Conservation (phyloP, 2,329 filamentous ascomycete genomes). For the Fusarium irregulare region DNA sequence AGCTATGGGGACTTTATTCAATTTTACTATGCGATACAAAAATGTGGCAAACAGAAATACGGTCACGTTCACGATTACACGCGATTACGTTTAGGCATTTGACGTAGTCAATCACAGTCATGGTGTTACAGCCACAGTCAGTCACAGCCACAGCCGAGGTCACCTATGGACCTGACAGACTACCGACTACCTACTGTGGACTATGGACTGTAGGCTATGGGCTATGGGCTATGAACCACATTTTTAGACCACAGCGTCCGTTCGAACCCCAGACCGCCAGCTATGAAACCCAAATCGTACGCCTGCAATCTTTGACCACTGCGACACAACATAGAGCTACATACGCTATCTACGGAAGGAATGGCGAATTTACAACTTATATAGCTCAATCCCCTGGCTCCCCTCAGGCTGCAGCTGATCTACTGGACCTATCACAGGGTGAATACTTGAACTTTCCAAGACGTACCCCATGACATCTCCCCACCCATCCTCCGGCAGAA, state of each 20-base stretch:
- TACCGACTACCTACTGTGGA: neutral
- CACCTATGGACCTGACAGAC: neutral
- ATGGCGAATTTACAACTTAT: neutral
- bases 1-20: too few relatives aligned
- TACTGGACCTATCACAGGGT: neutral
- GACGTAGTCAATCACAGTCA: too few relatives aligned
- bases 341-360: neutral
- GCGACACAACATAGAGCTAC: neutral
- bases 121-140: neutral
- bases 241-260: neutral
- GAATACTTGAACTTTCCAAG: accelerated
- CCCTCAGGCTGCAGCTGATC: too few relatives aligned
- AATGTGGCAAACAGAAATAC: neutral
- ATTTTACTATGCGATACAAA: too few relatives aligned
- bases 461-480: accelerated
- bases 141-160: neutral
- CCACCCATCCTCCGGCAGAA: neutral
- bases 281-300: neutral
- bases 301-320: neutral
- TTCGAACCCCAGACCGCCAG: neutral
- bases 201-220: too few relatives aligned
- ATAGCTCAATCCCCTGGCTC: neutral
- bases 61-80: too few relatives aligned
- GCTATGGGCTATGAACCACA: neutral
- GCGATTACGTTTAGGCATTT: too few relatives aligned